Conservation (phyloP, 352 stramenopile species). For the Globisporangium okanoganense region DNA sequence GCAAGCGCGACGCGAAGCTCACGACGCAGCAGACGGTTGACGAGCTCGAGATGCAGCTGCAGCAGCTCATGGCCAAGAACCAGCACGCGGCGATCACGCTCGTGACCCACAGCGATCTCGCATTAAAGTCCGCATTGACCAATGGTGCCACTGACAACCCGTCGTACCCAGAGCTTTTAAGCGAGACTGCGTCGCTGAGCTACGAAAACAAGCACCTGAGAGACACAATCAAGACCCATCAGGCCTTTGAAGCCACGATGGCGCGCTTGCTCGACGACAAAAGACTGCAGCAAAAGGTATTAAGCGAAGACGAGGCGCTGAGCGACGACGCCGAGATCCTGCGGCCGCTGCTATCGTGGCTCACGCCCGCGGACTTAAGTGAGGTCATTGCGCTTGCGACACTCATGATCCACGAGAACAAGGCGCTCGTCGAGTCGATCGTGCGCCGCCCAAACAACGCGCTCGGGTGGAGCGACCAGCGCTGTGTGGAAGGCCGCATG, state of each 20-base stretch:
- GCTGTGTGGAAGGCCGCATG: conserved; percentile 22
- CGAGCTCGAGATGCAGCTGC: conserved; percentile 18
- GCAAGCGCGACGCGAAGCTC: conserved; percentile 17
- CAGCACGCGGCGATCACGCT: conserved; percentile 2
- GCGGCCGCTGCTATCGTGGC: conserved; percentile 14
- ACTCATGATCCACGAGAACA: conserved; percentile 23
- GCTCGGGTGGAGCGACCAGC: conserved; percentile 37
- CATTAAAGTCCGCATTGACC: not conserved
- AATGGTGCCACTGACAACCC: not conserved
- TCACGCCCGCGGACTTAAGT: conserved; percentile 4
- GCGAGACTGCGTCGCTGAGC: conserved; percentile 18
- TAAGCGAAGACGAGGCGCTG: conserved; percentile 15
- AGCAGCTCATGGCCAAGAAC: conserved; percentile 13
- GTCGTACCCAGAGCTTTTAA: conserved; percentile 12
- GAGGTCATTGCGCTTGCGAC: conserved; percentile 12
- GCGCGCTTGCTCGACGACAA: conserved; percentile 16
- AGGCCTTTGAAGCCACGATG: conserved; percentile 12
- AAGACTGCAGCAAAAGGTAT: not conserved
- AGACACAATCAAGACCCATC: conserved; percentile 11
- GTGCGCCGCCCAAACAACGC: conserved; percentile 25
- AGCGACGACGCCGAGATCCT: conserved; percentile 17
- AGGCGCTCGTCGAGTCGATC: conserved; percentile 18
- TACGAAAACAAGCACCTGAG: conserved; percentile 19
- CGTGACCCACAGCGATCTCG: not conserved
- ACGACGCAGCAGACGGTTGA: conserved; percentile 12